These are phyloP conservation scores for Flaveria floridana DNA, from an alignment of 140 eudicot species.

Conservation along the genomic window DNA sequence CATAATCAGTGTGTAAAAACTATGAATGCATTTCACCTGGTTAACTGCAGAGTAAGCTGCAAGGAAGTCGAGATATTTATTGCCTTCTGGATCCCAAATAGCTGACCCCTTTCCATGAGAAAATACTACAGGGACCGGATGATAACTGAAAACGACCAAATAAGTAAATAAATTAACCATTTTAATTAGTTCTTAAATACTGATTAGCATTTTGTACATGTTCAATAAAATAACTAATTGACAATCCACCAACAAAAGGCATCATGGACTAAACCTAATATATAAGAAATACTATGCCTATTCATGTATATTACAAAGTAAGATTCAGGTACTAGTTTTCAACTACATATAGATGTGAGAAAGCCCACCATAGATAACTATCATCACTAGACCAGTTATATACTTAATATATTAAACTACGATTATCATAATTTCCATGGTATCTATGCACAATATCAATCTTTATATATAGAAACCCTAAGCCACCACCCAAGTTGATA, in stretches of 20 bases:
- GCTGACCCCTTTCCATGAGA: slow-evolving; percentile 53
- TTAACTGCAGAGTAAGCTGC: slow-evolving; percentile 97
- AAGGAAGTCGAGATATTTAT: slow-evolving; percentile 81
- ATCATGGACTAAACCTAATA: slow-evolving; percentile 11
- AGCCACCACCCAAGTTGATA: not conserved
- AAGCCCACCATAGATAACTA: not conserved
- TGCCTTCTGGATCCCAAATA: slow-evolving; percentile 58
- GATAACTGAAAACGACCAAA: slow-evolving; percentile 58
- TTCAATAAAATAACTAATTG: not conserved
- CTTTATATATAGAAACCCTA: not conserved
- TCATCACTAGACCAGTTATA: not conserved
- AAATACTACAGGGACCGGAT: slow-evolving; percentile 88
- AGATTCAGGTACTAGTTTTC: not conserved
- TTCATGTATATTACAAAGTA: not conserved
- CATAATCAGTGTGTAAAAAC: not conserved
- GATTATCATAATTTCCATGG: not conserved
- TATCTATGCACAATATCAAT: not conserved
- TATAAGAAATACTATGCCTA: not conserved
- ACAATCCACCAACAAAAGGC: not conserved
- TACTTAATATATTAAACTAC: not conserved
- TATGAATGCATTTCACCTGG: slow-evolving; percentile 50
- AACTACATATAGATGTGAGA: not conserved
- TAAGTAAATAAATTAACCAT: not conserved
- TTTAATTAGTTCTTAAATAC: not conserved
- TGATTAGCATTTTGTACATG: not conserved